Percentiles rank a stretch among this genome's conserved stretches.
Conservation (phyloP, 192 early-diverging fungal species). For the Globomyces pollinis-pini region DNA sequence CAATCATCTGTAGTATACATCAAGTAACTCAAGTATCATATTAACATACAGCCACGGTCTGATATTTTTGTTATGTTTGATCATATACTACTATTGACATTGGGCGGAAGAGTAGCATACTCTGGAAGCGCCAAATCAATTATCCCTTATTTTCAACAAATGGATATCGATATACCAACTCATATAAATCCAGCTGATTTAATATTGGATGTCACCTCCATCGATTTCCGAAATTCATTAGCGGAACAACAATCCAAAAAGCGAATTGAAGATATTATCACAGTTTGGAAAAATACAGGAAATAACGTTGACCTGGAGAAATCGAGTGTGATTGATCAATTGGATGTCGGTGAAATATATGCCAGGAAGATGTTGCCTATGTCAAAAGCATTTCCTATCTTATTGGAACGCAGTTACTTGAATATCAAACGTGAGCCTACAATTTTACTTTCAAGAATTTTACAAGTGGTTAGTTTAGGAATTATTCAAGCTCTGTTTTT, state of each 20-base stretch:
- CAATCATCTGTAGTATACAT: slow-evolving; percentile 77
- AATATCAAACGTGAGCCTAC: slow-evolving; percentile 27
- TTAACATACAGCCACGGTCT: slow-evolving; percentile 47
- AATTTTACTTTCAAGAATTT: slow-evolving; percentile 24
- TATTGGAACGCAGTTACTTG: slow-evolving; percentile 20
- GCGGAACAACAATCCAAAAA: slow-evolving; percentile 24
- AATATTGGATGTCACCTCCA: slow-evolving; percentile 27
- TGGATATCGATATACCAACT: slow-evolving; percentile 18
- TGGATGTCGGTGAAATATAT: too few species aligned
- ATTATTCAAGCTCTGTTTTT: slow-evolving; percentile 33
- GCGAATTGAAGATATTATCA: slow-evolving; percentile 35
- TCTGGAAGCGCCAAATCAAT: slow-evolving; percentile 8
- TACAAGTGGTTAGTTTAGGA: slow-evolving; percentile 30
- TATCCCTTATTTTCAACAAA: slow-evolving; percentile 13
- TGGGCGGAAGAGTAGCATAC: slow-evolving; percentile 29
- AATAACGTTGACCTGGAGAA: too few species aligned
- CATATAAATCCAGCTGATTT: slow-evolving; percentile 39
- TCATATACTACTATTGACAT: slow-evolving; percentile 65
- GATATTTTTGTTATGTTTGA: slow-evolving; percentile 77
- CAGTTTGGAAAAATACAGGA: too few species aligned
- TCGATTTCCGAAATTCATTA: slow-evolving; percentile 39
- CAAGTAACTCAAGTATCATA: too few species aligned
- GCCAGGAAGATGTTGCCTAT: slow-evolving; percentile 8
- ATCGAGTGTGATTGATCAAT: too few species aligned
- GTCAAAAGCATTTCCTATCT: slow-evolving; percentile 14